Evolutionary conservation across 768 basidiomycete genomes (phyloP), one percentile per base, ranked within the genome.

Genomic region (Leccinum uliginosum): DNA sequence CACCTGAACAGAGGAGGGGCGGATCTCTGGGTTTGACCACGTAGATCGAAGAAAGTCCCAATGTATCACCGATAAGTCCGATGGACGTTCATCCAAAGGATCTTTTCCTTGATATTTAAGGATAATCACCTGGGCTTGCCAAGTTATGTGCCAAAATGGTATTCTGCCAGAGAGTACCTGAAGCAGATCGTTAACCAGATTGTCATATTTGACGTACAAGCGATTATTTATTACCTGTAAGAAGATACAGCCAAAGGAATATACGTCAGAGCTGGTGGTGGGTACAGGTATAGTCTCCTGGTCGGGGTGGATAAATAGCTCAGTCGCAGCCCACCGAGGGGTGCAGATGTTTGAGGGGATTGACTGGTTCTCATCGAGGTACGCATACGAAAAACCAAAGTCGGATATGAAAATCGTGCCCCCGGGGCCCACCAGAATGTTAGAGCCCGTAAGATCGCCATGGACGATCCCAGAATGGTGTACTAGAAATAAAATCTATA

Each of bases 31-130:
- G 15, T 62, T 62, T 24, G 61, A 62, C 61, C 61, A 62, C 2
- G 49, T 40, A 6, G 57, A 45, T 10, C 19, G 61, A 51, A 62
- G 61, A 26, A 62, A 62, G 6, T 50, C 21, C 61, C 61, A 62
- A 8, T 40, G 43, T 14, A 12, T 27, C 5, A 19, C 19, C 15
- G 56, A 17, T 8, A 62, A 50, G 17, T 38, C 4, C 1, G 45
- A 21, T 12, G 60, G 61, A 23, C 60, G 10, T 30, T 62, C 57
- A 14, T 62, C 61, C 50, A 62, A 30, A 6, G 61, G 61, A 21
- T 62, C 48, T 27, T 59, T 62, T 0, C 61, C 60, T 43, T 54
- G n/a, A 2, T 55, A 62, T n/a, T 62, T 62, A 6, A 62, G 57
- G 26, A 62, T 53, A 7, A 62, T 62, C 3, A 62, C 51, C 1